These are phyloP conservation scores for Moesziomyces antarcticus DNA, from an alignment of 1,284 basidiomycete genomes.

Conservation along the genomic window DNA sequence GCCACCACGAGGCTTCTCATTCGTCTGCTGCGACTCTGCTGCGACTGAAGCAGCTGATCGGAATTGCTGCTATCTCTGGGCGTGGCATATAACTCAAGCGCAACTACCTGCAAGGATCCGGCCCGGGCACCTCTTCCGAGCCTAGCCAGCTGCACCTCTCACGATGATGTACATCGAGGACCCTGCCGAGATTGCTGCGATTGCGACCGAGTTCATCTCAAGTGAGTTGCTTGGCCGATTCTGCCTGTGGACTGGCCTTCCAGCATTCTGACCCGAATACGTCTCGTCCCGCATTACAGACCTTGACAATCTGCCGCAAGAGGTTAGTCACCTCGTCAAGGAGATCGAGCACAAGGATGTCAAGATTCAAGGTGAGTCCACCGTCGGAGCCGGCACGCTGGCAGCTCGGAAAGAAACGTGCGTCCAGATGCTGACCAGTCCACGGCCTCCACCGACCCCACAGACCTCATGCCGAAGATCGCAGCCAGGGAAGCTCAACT, in stretches of 20 bases:
- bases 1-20: background rate
- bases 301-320: constrained; percentile 64
- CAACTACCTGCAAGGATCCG: background rate
- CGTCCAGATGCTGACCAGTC: no score
- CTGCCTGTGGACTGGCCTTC: no score
- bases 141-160: no score
- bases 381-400: no score
- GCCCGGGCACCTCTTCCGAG: background rate
- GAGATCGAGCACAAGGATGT: constrained; percentile 66
- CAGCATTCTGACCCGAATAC: no score
- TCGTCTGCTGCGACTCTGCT: no score
- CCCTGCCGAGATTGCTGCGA: constrained; percentile 64
- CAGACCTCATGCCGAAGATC: constrained; percentile 55
- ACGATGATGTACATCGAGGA: constrained; percentile 58
- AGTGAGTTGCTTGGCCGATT: background rate
- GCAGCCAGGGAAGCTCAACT: constrained; percentile 57
- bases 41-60: no score
- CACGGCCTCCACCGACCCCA: no score
- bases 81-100: background rate
- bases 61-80: no score
- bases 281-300: background rate
- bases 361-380: constrained; percentile 52
- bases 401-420: no score
- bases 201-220: constrained; percentile 62
- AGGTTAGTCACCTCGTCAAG: constrained; percentile 63